Base-by-base conservation (phyloP, 192 early-diverging fungal genomes). In the Radiomyces spectabilis region DNA sequence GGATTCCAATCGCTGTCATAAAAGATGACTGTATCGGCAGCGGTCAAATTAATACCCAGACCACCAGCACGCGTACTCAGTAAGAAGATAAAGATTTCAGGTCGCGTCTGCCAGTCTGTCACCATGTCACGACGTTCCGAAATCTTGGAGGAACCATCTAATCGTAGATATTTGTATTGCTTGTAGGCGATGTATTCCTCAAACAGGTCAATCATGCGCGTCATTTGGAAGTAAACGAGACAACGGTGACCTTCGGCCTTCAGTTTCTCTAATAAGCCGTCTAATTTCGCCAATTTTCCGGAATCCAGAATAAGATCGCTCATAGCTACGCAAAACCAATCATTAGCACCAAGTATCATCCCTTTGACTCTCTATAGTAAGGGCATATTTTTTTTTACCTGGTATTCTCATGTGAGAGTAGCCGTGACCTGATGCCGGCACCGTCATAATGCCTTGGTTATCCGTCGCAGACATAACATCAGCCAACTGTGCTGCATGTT, bases 1-100 rank as follows among this genome's bases (percentile, higher is more conserved):
- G 89, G 89, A 56, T 92, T 92, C 89, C 89, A 92, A 63, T 92
- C 89, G 43, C 82, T 88, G 63, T 88, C 87, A 52, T 86, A 89
- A 71, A 90, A 91, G 54, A 91, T 89, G 7, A 91, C 88, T 3
- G 89, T 91, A 59, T 94, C 89, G 1, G 89, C 89, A 0, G 89
- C 89, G 2, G 92, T 94, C 66, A 92, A 82, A 53, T 94, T 94
- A 57, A 92, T 90, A 52, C 89, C 92, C 34, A 95, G 69, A 5
- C 89, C 89, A 69, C 89, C 89, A 27, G 89, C 89, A 53, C 89
- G 79, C 3, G 88, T 89, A 68, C 84, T 86, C 27, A 91, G 79
- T 71, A 89, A 65, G 48, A 91, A 93, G 37, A 88, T 85, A 52
- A 94, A 94, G 26, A 91, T 82, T 47, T 94, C 90, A 29, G 82